These are phyloP conservation scores for Ogataea nonfermentans DNA, from an alignment of 805 yeast genomes.

Conservation along the genomic window DNA sequence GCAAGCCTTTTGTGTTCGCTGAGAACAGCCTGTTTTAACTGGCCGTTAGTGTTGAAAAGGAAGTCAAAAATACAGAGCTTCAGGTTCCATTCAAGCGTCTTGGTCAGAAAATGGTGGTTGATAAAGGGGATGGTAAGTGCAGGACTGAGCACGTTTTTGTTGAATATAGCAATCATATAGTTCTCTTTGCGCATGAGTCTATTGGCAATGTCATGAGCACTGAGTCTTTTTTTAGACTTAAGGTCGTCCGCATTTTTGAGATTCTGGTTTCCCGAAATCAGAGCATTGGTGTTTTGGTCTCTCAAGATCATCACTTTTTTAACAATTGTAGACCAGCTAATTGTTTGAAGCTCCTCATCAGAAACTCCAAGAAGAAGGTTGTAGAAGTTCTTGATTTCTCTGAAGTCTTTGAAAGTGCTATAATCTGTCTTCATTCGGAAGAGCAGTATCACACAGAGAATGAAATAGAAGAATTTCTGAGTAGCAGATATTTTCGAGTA, in stretches of 20 bases:
- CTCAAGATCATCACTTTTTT: conserved; percentile 69
- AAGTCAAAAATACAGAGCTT: conserved; percentile 84
- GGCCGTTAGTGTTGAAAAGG: conserved; percentile 81
- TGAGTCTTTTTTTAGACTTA: conserved; percentile 70
- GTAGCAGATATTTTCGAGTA: conserved; percentile 42
- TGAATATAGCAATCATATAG: conserved; percentile 85
- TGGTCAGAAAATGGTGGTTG: conserved; percentile 53
- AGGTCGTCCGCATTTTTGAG: conserved; percentile 46
- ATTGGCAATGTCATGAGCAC: conserved; percentile 93
- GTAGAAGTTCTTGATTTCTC: conserved; percentile 77
- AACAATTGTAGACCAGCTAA: conserved; percentile 88
- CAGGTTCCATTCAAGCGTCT: conserved; percentile 92
- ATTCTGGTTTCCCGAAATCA: conserved; percentile 42
- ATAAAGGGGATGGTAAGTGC: conserved; percentile 45
- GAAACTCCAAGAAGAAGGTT: conserved; percentile 64
- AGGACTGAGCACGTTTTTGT: conserved; percentile 69
- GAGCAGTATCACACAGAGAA: conserved; percentile 52
- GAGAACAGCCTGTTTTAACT: conserved; percentile 66
- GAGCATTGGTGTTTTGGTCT: conserved; percentile 83
- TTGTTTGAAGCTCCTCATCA: conserved; percentile 85
- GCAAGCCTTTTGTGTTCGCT: conserved; percentile 67
- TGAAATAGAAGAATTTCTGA: conserved; percentile 61
- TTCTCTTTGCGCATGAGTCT: conserved; percentile 95
- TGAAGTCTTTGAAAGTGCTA: conserved; percentile 61
- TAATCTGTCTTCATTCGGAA: conserved; percentile 54